Conservation (phyloP, 2,329 filamentous ascomycete genomes). For the Nemania bipapillata region DNA sequence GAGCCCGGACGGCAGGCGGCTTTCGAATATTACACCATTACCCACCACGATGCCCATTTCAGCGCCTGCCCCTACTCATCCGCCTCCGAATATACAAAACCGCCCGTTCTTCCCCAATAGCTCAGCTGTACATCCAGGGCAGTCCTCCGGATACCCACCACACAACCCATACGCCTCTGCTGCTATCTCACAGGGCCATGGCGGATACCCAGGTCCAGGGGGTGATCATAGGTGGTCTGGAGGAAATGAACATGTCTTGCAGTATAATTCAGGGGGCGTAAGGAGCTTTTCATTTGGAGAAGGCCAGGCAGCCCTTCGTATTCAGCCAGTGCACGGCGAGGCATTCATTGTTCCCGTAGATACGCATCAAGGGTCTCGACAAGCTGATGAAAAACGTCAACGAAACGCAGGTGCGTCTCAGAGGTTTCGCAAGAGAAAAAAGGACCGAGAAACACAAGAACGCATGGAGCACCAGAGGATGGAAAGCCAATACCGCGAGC, state of each 20-base stretch:
- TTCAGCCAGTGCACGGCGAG: conserved; percentile 54
- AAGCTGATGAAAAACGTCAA: conserved; percentile 85
- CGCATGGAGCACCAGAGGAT: conserved; percentile 72
- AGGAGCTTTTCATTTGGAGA: conserved; percentile 45
- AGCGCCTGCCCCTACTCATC: conserved; percentile 43
- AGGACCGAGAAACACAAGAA: conserved; percentile 82
- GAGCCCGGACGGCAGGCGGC: conserved; percentile 37
- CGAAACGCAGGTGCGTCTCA: conserved; percentile 88
- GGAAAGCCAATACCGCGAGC: conserved; percentile 74
- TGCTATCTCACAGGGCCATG: conserved; percentile 33
- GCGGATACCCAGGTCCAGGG: conserved; percentile 38
- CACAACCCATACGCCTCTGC: conserved; percentile 39
- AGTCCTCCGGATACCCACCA: conserved; percentile 33
- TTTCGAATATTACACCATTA: conserved; percentile 42
- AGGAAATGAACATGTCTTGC: conserved; percentile 35
- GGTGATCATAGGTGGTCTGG: conserved; percentile 45
- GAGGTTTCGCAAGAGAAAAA: conserved; percentile 81
- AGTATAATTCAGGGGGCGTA: conserved; percentile 34
- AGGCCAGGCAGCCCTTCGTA: conserved; percentile 45
- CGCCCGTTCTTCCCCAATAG: conserved; percentile 40
- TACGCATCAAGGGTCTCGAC: conserved; percentile 81
- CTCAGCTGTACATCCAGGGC: conserved; percentile 35
- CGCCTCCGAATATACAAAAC: conserved; percentile 37
- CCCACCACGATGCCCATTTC: conserved; percentile 46
- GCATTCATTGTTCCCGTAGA: conserved; percentile 75